Evolutionary conservation across 768 basidiomycete species (phyloP).

Genomic region (Paxillus involutus): DNA sequence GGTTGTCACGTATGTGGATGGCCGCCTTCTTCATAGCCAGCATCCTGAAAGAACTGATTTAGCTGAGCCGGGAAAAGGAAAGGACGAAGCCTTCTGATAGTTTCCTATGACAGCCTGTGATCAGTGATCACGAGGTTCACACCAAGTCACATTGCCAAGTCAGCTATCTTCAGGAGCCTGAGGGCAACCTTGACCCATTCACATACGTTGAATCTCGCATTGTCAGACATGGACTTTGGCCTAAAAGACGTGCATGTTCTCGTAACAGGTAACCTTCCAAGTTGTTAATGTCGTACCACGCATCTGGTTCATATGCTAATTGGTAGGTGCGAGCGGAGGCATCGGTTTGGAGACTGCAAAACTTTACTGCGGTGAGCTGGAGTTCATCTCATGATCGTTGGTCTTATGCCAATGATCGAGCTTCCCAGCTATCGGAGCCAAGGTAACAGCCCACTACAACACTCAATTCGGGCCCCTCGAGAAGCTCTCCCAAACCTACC

Average conservation of each 20-base stretch:
- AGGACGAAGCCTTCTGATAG: too few relatives aligned
- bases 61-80: too few relatives aligned
- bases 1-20: too few relatives aligned
- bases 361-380: slow-evolving; percentile 33
- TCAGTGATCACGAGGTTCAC: too few relatives aligned
- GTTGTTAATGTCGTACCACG: neutral
- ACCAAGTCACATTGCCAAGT: too few relatives aligned
- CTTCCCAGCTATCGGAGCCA: slow-evolving; percentile 61
- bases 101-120: too few relatives aligned
- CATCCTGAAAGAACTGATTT: too few relatives aligned
- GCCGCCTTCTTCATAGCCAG: too few relatives aligned
- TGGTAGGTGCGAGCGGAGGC: slow-evolving; percentile 68
- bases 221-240: slow-evolving; percentile 49
- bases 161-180: too few relatives aligned
- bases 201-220: neutral
- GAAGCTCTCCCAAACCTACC: slow-evolving; percentile 38
- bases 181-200: too few relatives aligned
- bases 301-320: neutral
- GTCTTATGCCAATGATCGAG: neutral
- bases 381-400: neutral
- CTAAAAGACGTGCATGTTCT: slow-evolving; percentile 63
- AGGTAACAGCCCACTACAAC: slow-evolving; percentile 73
- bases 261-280: slow-evolving; percentile 50
- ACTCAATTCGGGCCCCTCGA: slow-evolving; percentile 44
- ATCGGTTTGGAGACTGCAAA: slow-evolving; percentile 66